Conservation (phyloP, 2,329 filamentous ascomycete species). For the Thelonectria discophora region DNA sequence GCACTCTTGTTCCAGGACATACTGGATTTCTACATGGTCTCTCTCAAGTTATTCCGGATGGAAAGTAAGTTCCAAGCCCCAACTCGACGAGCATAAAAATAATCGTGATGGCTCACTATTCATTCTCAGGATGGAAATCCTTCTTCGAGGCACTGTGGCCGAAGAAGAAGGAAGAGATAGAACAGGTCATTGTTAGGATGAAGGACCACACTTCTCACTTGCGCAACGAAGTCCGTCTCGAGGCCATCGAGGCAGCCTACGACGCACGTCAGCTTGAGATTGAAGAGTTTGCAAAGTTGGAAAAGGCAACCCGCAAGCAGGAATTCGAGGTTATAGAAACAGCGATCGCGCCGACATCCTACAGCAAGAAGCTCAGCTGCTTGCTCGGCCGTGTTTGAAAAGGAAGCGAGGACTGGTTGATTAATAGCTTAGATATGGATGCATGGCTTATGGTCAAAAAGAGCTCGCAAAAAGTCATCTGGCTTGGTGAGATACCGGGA, state of each 20-base stretch:
- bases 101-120: no score
- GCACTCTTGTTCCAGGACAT: conserved; percentile 24
- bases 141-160: conserved; percentile 5
- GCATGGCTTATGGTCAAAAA: not conserved
- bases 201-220: not conserved
- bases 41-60: conserved; percentile 13
- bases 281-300: not conserved
- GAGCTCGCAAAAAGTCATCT: not conserved
- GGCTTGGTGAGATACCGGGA: conserved; percentile 7
- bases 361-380: not conserved
- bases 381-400: not conserved
- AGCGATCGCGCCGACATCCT: not conserved
- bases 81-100: no score
- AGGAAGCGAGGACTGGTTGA: conserved; percentile 2
- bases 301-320: not conserved
- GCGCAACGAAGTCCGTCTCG: conserved; percentile 7
- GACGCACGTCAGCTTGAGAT: not conserved
- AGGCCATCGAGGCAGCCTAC: conserved; percentile 5
- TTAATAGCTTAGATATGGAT: not conserved
- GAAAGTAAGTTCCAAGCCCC: not conserved
- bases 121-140: not conserved
- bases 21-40: conserved; percentile 18
- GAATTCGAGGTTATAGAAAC: not conserved
- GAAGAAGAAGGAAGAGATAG: not conserved
- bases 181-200: not conserved